phyloP scores from a whole-genome alignment of 2,329 filamentous ascomycete genomes.

The Aureobasidium sp. region DNA sequence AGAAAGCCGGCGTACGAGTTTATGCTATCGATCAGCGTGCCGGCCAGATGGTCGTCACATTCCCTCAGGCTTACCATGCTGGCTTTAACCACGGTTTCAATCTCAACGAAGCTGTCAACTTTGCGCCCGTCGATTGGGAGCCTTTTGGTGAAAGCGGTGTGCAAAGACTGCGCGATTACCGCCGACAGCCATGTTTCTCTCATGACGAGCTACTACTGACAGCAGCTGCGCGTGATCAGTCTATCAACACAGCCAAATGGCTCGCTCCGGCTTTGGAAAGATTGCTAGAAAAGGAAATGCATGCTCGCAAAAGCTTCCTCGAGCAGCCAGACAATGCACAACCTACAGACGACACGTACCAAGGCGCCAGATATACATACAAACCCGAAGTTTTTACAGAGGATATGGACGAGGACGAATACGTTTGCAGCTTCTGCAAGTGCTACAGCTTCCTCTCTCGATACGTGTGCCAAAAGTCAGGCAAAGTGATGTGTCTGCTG shows the following conservation, averaged over 20 bases:
- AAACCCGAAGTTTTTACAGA: slow-evolving; percentile 48
- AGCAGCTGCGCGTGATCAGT: slow-evolving; percentile 69
- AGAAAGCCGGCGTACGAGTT: slow-evolving; percentile 85
- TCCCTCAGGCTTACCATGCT: slow-evolving; percentile 93
- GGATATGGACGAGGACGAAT: slow-evolving; percentile 78
- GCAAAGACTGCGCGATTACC: slow-evolving; percentile 75
- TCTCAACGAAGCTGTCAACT: slow-evolving; percentile 98
- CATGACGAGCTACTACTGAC: slow-evolving; percentile 93
- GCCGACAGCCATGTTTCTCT: slow-evolving; percentile 91
- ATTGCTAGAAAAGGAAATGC: slow-evolving; percentile 66
- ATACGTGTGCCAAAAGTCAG: slow-evolving; percentile 74
- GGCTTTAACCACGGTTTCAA: slow-evolving; percentile 99
- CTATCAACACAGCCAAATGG: slow-evolving; percentile 92
- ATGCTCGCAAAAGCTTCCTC: slow-evolving; percentile 62
- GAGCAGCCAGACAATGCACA: slow-evolving; percentile 40
- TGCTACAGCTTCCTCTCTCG: slow-evolving; percentile 84
- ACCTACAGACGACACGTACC: slow-evolving; percentile 26
- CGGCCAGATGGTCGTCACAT: slow-evolving; percentile 93
- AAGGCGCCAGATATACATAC: slow-evolving; percentile 35
- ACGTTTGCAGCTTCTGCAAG: slow-evolving; percentile 89
- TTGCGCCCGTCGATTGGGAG: slow-evolving; percentile 93
- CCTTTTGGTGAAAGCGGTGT: slow-evolving; percentile 82
- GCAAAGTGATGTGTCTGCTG: slow-evolving; percentile 72
- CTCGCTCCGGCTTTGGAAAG: slow-evolving; percentile 77
- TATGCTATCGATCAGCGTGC: slow-evolving; percentile 94